Conservation (phyloP, 352 stramenopile genomes). For the Phytopythium vexans region DNA sequence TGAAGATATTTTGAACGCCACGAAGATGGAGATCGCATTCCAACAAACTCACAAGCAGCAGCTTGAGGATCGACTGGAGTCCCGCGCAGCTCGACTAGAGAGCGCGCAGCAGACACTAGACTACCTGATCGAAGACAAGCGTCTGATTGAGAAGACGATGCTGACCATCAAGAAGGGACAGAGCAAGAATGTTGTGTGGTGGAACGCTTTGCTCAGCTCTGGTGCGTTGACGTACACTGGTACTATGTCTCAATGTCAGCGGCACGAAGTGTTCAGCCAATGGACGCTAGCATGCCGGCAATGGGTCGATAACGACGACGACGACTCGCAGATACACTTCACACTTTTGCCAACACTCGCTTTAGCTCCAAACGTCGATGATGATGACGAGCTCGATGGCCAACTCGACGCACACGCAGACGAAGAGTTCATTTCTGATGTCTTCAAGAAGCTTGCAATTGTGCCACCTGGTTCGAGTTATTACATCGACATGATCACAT, state of each 20-base stretch:
- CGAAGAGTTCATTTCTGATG: too few relatives aligned
- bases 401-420: too few relatives aligned
- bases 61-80: constrained; percentile 20
- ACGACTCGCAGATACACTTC: not conserved
- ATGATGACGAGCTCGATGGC: too few relatives aligned
- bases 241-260: constrained; percentile 5
- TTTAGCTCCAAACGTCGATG: too few relatives aligned
- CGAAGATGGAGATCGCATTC: constrained; percentile 19
- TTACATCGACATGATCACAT: not conserved
- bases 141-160: constrained; percentile 15
- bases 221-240: constrained; percentile 33
- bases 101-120: constrained; percentile 32
- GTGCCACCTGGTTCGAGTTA: too few relatives aligned
- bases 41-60: constrained; percentile 22
- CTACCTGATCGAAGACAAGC: constrained; percentile 29
- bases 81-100: constrained; percentile 16
- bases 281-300: not conserved
- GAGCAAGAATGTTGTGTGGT: constrained; percentile 25
- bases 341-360: too few relatives aligned
- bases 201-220: constrained; percentile 55
- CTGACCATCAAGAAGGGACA: constrained; percentile 15
- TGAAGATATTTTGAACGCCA: constrained; percentile 28
- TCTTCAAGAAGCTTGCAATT: too few relatives aligned
- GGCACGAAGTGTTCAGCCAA: not conserved
- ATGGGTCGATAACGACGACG: not conserved